Base-by-base conservation (phyloP, 1,284 basidiomycete species). In the Xerocomus minutiporus region DNA sequence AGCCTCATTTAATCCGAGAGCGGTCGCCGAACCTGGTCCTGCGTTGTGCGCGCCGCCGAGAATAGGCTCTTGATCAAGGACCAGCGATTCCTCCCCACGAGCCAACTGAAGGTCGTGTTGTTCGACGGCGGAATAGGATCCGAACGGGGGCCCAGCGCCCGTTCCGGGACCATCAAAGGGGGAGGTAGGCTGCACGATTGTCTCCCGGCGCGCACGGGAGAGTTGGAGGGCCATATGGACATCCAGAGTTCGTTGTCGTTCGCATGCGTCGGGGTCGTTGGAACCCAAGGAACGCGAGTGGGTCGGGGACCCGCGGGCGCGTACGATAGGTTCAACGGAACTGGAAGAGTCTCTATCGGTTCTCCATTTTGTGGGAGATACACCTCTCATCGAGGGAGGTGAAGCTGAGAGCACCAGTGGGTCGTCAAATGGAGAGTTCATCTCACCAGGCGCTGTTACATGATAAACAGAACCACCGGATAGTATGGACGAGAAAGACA, bases 181-280 rank as follows among this genome's bases (percentile, higher is more conserved):
- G 8, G 72, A 63, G 35, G 73, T 65, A 20, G 65, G 52, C 9
- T 34, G 41, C 1, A 73, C 70, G n/a, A 83, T 62, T 2, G 86
- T 87, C 50, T 83, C 82, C 57, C 85, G 77, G 26, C 88, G 78
- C 0, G 87, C 88, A 34, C 82, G 77, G 29, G 87, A 88, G 43
- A 92, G 80, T 50, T 91, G 88, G 65, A 89, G 79, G 44, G 90
- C 89, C 80, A 91, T 88, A 62, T 91, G 88, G 0, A 84, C 89
- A 59, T 91, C 89, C 82, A 92, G 86, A 1, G 86, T 81, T n/a
- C 87, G 78, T 71, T 92, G 89, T 15, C 89, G 80, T 65, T 92
- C 89, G 47, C 81, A 75, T 23, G 78, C 81, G 51, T 86, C 80
- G 0, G 85, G 83, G 63, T 88, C 85, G 69, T 83, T 76, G 13